Evolutionary conservation across 192 early-diverging fungal species (phyloP).

Genomic region (Coemansia sp.): DNA sequence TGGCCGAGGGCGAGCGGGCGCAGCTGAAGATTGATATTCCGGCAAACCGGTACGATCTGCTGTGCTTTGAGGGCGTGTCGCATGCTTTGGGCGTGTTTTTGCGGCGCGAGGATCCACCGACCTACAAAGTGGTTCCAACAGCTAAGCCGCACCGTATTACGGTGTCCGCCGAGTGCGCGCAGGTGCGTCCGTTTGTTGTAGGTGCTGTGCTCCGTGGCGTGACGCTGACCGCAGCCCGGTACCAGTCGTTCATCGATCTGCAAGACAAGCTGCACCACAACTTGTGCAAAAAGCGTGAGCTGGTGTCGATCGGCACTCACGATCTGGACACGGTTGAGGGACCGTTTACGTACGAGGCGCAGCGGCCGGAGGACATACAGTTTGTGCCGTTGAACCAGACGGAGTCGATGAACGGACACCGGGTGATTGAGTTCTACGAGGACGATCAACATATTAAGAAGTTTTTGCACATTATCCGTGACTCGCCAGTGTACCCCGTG

Average conservation of each 20-base stretch:
- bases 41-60: conserved; percentile 95
- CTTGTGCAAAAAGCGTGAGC: conserved; percentile 90
- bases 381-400: conserved; percentile 93
- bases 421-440: conserved; percentile 91
- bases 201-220: conserved; percentile 89
- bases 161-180: conserved; percentile 63
- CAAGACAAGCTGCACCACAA: conserved; percentile 99
- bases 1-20: conserved; percentile 60
- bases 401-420: conserved; percentile 79
- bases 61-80: conserved; percentile 94
- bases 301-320: conserved; percentile 97
- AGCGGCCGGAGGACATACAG: conserved; percentile 83
- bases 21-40: conserved; percentile 98
- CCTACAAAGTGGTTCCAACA: conserved; percentile 21
- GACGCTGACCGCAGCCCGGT: conserved; percentile 74
- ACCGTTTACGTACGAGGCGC: conserved; percentile 95
- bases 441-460: conserved; percentile 79
- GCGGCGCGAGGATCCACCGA: conserved; percentile 56
- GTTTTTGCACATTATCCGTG: conserved; percentile 91
- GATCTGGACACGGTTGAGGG: conserved; percentile 93
- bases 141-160: conserved; percentile 39
- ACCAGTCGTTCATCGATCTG: conserved; percentile 96
- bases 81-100: conserved; percentile 86
- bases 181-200: conserved; percentile 84
- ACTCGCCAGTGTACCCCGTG: conserved; percentile 87